Evolutionary conservation across 129 eudicot genomes (phyloP), one percentile per base, ranked within the genome.

Genomic region (Glebionis coronaria): DNA sequence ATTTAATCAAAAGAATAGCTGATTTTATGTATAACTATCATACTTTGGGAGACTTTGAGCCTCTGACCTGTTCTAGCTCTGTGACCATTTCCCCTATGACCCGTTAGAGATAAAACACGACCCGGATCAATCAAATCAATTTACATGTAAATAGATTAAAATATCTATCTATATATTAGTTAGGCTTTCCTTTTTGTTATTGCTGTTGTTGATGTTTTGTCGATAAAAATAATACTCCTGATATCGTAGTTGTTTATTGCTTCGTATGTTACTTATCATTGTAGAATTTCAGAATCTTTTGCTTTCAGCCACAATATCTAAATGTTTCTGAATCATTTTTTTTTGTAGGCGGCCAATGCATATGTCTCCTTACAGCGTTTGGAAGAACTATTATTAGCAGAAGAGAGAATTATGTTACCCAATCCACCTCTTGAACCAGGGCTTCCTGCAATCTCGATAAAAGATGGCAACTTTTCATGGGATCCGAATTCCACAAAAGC

Each of bases 391-490:
- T 81, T 88, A 52, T 77, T 88, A 61, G 84, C 87, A 49, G 95
- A 88, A 62, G 98, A 92, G 79, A 83, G 95, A 73, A 61, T 75
- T 63, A 89, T 88, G 61, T 46, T 76, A 46, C 95, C 95, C 51
- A 88, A 88, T 71, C 95, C 96, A 68, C 95, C 95, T 25, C 76
- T 84, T 65, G 85, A 82, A 53, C 87, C 82, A 28, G 89, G 81
- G 65, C 64, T 78, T 57, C 91, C 96, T 12, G 96, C 98, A 53
- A 88, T 93, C 74, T 82, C 96, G 46, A 88, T 93, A 68, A 93
- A 62, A 78, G 75, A 88, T 73, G 98, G 98, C 64, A 73, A 63
- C 75, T 93, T 93, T 79, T 80, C 98, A 55, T 93, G 98, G 98
- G 96, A 93, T 16, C 76, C 84, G 19, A 84, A 88, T 78, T 91